Percentiles rank a stretch among this genome's conserved stretches.
phyloP scores from a whole-genome alignment of 768 basidiomycete species.

The Lactarius tabidus region DNA sequence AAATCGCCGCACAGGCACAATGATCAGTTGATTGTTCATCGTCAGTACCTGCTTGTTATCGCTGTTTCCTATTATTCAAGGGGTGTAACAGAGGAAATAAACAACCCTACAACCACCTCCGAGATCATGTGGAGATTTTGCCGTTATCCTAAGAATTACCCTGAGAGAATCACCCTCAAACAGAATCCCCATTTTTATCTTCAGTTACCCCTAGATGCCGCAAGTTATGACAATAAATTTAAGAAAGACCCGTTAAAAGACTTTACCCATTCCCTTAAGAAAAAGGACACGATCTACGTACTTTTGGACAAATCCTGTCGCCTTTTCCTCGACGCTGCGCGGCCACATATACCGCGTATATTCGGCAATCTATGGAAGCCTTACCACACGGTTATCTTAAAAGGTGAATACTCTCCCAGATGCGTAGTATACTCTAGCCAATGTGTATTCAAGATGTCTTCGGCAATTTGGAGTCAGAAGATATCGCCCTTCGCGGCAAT shows the following conservation, averaged over 20 bases:
- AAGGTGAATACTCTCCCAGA: background rate
- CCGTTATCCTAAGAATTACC: background rate
- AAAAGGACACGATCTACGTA: background rate
- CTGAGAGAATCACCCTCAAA: background rate
- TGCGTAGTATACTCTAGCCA: too few species aligned
- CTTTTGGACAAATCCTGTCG: background rate
- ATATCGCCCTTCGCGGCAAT: background rate
- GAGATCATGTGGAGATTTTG: background rate
- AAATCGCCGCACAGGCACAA: background rate
- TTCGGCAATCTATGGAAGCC: slow-evolving; percentile 14
- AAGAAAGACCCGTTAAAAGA: background rate
- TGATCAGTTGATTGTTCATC: background rate
- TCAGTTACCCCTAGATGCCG: background rate
- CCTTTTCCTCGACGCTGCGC: background rate
- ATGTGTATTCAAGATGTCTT: background rate
- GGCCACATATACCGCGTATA: background rate
- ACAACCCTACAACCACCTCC: background rate
- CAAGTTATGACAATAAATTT: background rate
- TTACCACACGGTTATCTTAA: slow-evolving; percentile 4
- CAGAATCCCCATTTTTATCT: background rate
- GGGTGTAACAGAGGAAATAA: background rate
- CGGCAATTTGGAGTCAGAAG: background rate
- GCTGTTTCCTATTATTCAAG: background rate
- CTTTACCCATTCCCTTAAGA: background rate
- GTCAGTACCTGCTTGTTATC: background rate